These are phyloP conservation scores for Leucocoprinus leucothites DNA, from an alignment of 768 basidiomycete species.

Conservation along the genomic window DNA sequence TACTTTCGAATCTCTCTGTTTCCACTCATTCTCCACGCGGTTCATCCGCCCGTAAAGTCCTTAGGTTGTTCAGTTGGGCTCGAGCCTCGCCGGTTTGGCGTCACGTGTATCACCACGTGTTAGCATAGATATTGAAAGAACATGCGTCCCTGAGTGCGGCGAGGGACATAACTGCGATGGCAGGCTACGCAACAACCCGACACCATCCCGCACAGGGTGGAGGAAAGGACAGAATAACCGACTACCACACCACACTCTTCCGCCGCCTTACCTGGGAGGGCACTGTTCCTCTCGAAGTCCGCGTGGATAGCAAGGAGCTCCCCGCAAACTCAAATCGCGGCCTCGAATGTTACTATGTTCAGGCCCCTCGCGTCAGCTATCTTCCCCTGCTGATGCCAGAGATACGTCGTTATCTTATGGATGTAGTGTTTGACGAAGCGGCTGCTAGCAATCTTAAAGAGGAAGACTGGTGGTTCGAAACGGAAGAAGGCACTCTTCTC, in stretches of 20 bases:
- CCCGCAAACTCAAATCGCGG: constrained; percentile 88
- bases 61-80: too few relatives aligned
- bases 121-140: constrained; percentile 3
- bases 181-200: constrained; percentile 49
- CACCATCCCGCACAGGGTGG: constrained; percentile 36
- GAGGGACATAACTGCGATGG: constrained; percentile 31
- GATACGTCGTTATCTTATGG: constrained; percentile 83
- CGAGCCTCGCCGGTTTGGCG: background rate
- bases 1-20: too few relatives aligned
- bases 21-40: too few relatives aligned
- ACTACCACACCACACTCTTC: constrained; percentile 74
- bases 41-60: too few relatives aligned
- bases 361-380: constrained; percentile 91
- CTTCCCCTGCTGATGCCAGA: constrained; percentile 89
- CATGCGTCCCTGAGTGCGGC: background rate
- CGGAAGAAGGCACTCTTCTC: constrained; percentile 73
- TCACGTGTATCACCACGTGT: constrained; percentile 4
- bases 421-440: constrained; percentile 88
- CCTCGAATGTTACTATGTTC: constrained; percentile 86
- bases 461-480: constrained; percentile 98
- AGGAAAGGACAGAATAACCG: constrained; percentile 37
- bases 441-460: constrained; percentile 75
- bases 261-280: constrained; percentile 90
- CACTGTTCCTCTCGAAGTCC: constrained; percentile 84
- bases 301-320: constrained; percentile 84